Evolutionary conservation across 768 basidiomycete species (phyloP), one percentile per base, ranked within the genome.

Genomic region (Boletus vermiculosoides): DNA sequence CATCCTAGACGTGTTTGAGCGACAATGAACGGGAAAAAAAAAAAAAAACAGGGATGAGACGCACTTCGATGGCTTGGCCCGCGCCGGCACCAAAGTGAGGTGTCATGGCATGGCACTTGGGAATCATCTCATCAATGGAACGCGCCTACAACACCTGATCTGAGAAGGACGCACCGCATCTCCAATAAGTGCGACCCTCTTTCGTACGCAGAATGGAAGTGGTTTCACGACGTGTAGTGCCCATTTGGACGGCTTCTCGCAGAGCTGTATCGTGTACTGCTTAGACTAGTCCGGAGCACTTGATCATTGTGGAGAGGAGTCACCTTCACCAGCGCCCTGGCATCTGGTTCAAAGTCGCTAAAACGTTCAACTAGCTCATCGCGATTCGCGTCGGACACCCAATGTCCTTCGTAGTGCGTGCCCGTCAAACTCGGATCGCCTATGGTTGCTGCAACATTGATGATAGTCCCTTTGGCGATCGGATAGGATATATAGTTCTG

Each of bases 121-220:
- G 10, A 6, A 20, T 23, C 6, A 18, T 18, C 9, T 28, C 11
- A 31, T 51, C 33, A 31, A 30, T 2, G 23, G 7, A 28, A 22
- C 4, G 30, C 18, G 20, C 12, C 31, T 13, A 8, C 31, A 28
- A 41, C 13, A 22, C 4, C 3, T 3, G 9, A 2, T 12, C 25
- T 5, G 8, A 46, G 18, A 28, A 22, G 28, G 15, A 57, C 73
- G 40, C 49, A 79, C 78, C 15, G 83, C 76, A 63, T 85, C 83
- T 7, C 82, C 83, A 5, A 79, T 65, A 11, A 86, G 70, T 5
- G 76, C 76, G 0, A 82, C 75, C 5, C 72, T 68, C 11, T 73
- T 74, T 20, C 63, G 67, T 3, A 74, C 73, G 49, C 71, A 80
- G 5, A 71, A 72, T 0, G 75, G 72, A 12, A 83, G 66, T 8